Percentiles rank a stretch among this genome's conserved stretches.
These are phyloP conservation scores for Colletotrichum musae DNA, from an alignment of 2,329 filamentous ascomycete genomes.

Conservation along the genomic window DNA sequence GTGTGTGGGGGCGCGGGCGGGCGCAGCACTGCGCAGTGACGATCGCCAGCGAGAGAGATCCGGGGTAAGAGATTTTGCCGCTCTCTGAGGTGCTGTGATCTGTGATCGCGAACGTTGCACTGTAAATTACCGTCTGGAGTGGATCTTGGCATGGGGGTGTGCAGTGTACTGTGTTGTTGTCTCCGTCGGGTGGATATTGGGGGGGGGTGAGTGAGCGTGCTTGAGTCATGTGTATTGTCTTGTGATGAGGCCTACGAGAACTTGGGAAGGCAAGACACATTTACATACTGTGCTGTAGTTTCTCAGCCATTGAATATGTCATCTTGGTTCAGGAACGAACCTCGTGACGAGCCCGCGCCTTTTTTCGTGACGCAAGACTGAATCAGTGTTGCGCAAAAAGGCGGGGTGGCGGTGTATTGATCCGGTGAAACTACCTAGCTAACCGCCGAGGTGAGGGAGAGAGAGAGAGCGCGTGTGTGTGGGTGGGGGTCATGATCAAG, in stretches of 20 bases:
- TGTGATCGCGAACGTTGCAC: too few relatives aligned
- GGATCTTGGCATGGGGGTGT: too few relatives aligned
- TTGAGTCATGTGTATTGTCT: conserved; percentile 12
- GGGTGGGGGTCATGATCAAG: neutral
- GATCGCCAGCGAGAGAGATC: too few relatives aligned
- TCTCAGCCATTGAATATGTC: too few relatives aligned
- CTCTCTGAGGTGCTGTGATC: too few relatives aligned
- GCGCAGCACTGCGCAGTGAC: too few relatives aligned
- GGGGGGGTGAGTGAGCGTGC: neutral
- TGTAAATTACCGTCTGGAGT: too few relatives aligned
- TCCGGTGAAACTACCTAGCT: conserved; percentile 4
- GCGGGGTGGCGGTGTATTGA: conserved; percentile 17
- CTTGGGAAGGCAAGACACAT: too few relatives aligned
- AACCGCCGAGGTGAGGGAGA: neutral
- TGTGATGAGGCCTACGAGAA: neutral
- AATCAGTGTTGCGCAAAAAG: neutral
- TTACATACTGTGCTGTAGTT: too few relatives aligned
- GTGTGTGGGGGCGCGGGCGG: too few relatives aligned
- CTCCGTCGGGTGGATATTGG: neutral
- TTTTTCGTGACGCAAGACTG: neutral
- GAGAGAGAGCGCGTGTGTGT: neutral
- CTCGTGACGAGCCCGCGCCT: neutral
- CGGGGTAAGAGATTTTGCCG: too few relatives aligned
- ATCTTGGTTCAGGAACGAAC: neutral
- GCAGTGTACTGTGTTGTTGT: too few relatives aligned